Base-by-base conservation (phyloP, 495 filamentous ascomycete genomes). In the Tetracladium marchalianum region DNA sequence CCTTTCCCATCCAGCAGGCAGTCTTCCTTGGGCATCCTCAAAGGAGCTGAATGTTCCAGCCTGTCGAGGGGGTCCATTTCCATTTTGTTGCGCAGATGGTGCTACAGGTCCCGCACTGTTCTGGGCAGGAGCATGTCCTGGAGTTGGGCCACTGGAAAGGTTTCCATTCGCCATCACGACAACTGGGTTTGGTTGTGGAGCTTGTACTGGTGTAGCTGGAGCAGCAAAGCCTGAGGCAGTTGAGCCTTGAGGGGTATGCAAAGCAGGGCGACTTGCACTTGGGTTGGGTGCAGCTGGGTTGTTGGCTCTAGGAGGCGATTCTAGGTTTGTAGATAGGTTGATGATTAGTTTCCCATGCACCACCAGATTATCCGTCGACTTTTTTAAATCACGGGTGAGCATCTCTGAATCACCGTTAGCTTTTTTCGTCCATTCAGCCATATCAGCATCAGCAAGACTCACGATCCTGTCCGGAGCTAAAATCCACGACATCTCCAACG, bases 281-380 rank as follows among this genome's bases (percentile, higher is more conserved):
- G 51, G 42, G n/a, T 38, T n/a, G 35, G 38, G 51, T 11, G 47
- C 31, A 10, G 53, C 40, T 41, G 47, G 38, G 5, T 49, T 15
- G 15, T 40, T 52, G 9, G 31, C 38, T 41, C 49, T 38, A 18
- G 51, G 34, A 5, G 57, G 46, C 13, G 39, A 46, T 13, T 65
- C 46, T 11, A 96, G 76, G 58, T 97, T 94, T 2, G 90, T 95
- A 5, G 90, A 95, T 9, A 97, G 73, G 60, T 90, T 95, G 42
- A 98, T 78, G 56, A 98, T 97, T 27, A 98, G 77, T 63, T 97
- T 97, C 43, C 92, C 92, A 63, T 98, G 90, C 10, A 98, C 92
- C 32, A 96, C 85, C 31, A 98, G 78, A 58, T 97, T 98, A 62
- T 98, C 92, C 42, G 88, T 96, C 11, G 93, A 96, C 66, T 95